Conservation (phyloP, 768 basidiomycete genomes). For the Floccularia luteovirens region DNA sequence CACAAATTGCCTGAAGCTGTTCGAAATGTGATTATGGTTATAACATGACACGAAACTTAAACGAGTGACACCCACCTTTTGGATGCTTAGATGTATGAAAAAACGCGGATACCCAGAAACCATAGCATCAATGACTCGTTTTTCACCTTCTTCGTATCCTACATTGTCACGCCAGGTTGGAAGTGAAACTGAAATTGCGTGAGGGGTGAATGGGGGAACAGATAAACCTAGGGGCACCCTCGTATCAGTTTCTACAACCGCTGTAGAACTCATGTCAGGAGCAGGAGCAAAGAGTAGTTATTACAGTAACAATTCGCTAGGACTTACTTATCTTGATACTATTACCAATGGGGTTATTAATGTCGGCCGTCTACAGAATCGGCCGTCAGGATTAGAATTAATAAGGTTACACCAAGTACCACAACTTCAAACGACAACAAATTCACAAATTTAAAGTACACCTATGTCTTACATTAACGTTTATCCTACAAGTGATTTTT, state of each 20-base stretch:
- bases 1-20: conserved; percentile 74
- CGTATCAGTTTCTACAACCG: conserved; percentile 7
- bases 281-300: conserved; percentile 1
- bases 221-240: conserved; percentile 36
- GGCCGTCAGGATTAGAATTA: too few species aligned
- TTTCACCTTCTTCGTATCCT: conserved; percentile 85
- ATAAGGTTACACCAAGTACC: too few species aligned
- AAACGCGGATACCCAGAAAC: conserved; percentile 91
- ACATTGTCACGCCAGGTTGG: conserved; percentile 91
- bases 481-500: too few species aligned
- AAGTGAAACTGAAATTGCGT: conserved; percentile 92
- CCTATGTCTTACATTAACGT: too few species aligned
- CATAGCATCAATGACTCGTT: conserved; percentile 73
- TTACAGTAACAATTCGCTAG: too few species aligned
- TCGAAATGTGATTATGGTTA: conserved; percentile 1
- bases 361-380: too few species aligned
- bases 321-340: too few species aligned
- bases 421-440: too few species aligned
- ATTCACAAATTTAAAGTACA: too few species aligned
- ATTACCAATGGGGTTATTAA: too few species aligned
- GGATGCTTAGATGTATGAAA: conserved; percentile 82
- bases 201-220: conserved; percentile 64
- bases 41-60: conserved; percentile 1
- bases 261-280: neutral
- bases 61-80: conserved; percentile 51